A percentile compares a stretch with the other conserved stretches of the same genome.
Evolutionary conservation across 192 early-diverging fungal genomes (phyloP).

Genomic region (Pecoramyces ruminantium): DNA sequence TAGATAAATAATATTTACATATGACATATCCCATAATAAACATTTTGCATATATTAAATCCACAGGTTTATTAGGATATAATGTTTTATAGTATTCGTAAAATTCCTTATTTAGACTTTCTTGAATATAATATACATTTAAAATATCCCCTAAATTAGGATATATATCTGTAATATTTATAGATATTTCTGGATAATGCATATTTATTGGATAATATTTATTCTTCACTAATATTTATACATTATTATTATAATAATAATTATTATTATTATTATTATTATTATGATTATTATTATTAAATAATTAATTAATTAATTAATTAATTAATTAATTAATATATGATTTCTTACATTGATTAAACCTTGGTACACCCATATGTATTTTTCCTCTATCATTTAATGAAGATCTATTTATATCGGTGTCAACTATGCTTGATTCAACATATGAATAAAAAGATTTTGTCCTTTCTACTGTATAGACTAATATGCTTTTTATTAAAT

Average conservation of each 20-base stretch:
- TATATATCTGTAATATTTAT: not conserved
- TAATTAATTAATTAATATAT: too few relatives aligned
- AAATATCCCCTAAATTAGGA: not conserved
- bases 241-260: too few relatives aligned
- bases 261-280: too few relatives aligned
- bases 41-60: not conserved
- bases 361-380: not conserved
- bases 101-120: not conserved
- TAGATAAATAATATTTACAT: not conserved
- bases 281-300: too few relatives aligned
- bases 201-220: not conserved
- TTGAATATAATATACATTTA: not conserved
- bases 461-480: not conserved
- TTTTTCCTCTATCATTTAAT: not conserved
- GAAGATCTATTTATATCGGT: not conserved
- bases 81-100: not conserved
- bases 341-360: not conserved
- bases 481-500: not conserved
- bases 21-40: not conserved
- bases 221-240: not conserved
- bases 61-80: not conserved
- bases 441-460: not conserved
- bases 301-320: too few relatives aligned
- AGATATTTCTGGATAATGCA: not conserved
- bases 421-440: not conserved